Conservation (phyloP, 2,329 filamentous ascomycete species). For the Stachybotrys echinatus region DNA sequence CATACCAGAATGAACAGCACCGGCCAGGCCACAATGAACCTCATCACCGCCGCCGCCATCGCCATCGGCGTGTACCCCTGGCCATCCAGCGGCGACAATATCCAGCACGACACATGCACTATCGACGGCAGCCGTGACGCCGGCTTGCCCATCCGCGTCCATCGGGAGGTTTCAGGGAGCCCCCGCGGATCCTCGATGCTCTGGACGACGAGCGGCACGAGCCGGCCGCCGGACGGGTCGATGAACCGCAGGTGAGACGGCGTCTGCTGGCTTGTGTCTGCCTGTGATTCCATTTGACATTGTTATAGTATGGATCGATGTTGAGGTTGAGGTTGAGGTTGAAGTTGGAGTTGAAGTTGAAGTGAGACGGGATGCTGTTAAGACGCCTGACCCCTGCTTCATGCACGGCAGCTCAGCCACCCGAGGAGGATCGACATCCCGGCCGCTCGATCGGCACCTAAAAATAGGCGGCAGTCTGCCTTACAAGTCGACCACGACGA, state of each 20-base stretch:
- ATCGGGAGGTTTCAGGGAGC: conserved; percentile 3
- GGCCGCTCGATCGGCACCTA: too few species aligned
- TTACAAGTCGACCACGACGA: too few species aligned
- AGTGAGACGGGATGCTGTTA: not conserved
- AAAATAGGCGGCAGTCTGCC: not conserved
- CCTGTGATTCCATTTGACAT: not conserved
- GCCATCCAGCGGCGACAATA: conserved; percentile 2
- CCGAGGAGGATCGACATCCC: not conserved
- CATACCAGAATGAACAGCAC: conserved; percentile 2
- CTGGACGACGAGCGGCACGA: conserved; percentile 5
- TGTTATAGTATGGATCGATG: too few species aligned
- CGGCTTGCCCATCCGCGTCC: conserved; percentile 4
- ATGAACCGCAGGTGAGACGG: not conserved
- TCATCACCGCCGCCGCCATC: not conserved
- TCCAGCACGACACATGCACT: conserved; percentile 4
- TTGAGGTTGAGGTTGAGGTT: too few species aligned
- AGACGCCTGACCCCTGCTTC: too few species aligned
- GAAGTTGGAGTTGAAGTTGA: not conserved
- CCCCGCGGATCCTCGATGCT: conserved; percentile 1
- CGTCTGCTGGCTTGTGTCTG: not conserved
- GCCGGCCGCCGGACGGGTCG: conserved; percentile 2
- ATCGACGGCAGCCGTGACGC: conserved; percentile 1
- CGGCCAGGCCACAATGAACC: conserved; percentile 1
- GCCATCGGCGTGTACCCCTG: not conserved
- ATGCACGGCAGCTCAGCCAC: not conserved